These are phyloP conservation scores for Marasmius fiardii DNA, from an alignment of 1,284 basidiomycete genomes.

Conservation along the genomic window DNA sequence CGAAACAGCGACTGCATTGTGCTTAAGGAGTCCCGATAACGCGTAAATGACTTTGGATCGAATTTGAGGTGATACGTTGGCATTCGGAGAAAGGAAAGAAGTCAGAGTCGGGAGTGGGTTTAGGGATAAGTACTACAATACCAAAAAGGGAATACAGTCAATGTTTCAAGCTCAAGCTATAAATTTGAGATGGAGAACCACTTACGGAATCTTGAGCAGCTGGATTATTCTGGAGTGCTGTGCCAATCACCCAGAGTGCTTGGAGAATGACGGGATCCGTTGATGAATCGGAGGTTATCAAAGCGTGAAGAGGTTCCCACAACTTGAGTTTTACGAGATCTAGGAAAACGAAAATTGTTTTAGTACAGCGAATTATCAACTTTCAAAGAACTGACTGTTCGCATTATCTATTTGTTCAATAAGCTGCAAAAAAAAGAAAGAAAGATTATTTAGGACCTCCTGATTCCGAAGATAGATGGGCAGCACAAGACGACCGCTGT, in stretches of 20 bases:
- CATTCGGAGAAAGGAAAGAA: slow-evolving; percentile 58
- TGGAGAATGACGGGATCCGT: slow-evolving; percentile 68
- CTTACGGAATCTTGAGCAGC: slow-evolving; percentile 83
- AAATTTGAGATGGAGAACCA: slow-evolving; percentile 13
- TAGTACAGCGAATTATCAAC: too few relatives aligned
- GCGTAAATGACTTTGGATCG: slow-evolving; percentile 87
- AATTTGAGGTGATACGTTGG: slow-evolving; percentile 47
- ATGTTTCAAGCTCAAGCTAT: too few relatives aligned
- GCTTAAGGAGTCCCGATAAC: slow-evolving; percentile 83
- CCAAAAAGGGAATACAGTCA: slow-evolving; percentile 3
- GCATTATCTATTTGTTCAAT: slow-evolving; percentile 96
- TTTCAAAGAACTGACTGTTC: slow-evolving; percentile 55
- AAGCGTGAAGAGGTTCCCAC: slow-evolving; percentile 78
- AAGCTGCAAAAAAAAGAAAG: too few relatives aligned
- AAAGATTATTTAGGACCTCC: not conserved
- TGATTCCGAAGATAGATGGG: not conserved
- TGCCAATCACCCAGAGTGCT: slow-evolving; percentile 90
- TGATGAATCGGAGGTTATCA: slow-evolving; percentile 56
- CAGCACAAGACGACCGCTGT: too few relatives aligned
- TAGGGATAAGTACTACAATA: slow-evolving; percentile 63
- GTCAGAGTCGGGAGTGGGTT: slow-evolving; percentile 70
- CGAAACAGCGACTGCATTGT: slow-evolving; percentile 69
- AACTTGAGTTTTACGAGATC: slow-evolving; percentile 83
- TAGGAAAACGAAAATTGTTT: too few relatives aligned
- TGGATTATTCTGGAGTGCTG: slow-evolving; percentile 94